Evolutionary conservation across 2,329 filamentous ascomycete species (phyloP).

Genomic region (Fusarium pininemorale): DNA sequence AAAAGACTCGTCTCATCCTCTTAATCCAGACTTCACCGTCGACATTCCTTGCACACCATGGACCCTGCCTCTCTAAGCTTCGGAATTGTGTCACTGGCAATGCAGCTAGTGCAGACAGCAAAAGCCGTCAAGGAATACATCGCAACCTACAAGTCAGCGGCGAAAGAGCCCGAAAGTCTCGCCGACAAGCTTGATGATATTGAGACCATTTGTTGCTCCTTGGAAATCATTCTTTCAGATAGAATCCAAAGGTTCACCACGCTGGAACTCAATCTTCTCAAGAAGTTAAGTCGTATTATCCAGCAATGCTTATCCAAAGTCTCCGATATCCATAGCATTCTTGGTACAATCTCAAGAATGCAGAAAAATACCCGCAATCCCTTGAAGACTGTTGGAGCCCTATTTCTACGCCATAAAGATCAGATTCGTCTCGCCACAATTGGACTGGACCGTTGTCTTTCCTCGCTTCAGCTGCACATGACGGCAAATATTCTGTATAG

Average conservation of each 20-base stretch:
- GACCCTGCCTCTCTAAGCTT: constrained; percentile 20
- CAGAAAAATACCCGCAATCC: background rate
- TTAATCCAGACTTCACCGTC: background rate
- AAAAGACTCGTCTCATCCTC: background rate
- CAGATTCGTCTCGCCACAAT: background rate
- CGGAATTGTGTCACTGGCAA: constrained; percentile 10
- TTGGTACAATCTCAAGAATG: background rate
- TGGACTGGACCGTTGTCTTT: background rate
- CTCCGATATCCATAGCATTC: background rate
- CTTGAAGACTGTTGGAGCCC: background rate
- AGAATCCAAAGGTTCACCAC: background rate
- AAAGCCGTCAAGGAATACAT: background rate
- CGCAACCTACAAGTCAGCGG: constrained; percentile 10
- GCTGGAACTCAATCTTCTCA: background rate
- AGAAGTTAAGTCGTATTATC: background rate
- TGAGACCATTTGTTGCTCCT: constrained; percentile 1
- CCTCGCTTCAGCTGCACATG: constrained; percentile 16
- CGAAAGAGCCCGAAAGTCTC: constrained; percentile 6
- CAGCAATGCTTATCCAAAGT: background rate
- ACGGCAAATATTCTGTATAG: constrained; percentile 6
- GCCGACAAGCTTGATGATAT: constrained; percentile 12
- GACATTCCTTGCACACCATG: background rate
- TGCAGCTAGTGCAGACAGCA: constrained; percentile 16
- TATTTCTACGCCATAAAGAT: constrained; percentile 6
- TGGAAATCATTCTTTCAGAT: background rate